phyloP scores from a whole-genome alignment of 2,329 filamentous ascomycete species.

The Leptographium wingfieldii region DNA sequence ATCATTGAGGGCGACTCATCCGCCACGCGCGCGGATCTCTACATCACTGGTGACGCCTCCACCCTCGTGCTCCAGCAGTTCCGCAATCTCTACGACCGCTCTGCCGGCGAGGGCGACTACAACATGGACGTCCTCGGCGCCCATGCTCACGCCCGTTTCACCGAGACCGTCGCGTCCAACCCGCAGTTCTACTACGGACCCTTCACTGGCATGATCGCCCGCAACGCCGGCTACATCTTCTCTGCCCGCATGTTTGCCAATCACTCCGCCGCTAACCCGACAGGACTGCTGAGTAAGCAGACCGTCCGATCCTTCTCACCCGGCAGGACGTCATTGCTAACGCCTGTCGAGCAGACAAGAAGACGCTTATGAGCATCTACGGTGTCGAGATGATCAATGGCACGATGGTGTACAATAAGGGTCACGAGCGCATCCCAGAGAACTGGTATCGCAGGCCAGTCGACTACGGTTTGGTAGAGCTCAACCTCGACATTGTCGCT shows the following conservation, averaged over 20 bases:
- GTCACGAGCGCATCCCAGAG: background rate
- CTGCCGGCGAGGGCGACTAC: slow-evolving; percentile 15
- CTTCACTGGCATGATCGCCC: slow-evolving; percentile 33
- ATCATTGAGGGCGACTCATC: slow-evolving; percentile 42
- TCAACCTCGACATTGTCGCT: background rate
- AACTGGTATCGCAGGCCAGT: background rate
- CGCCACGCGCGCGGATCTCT: slow-evolving; percentile 38
- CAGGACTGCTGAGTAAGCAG: background rate
- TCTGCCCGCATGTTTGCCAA: slow-evolving; percentile 29
- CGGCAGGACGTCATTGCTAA: no score
- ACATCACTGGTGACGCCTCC: slow-evolving; percentile 34
- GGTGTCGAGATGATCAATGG: background rate
- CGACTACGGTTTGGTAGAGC: background rate
- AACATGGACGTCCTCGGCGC: slow-evolving; percentile 29
- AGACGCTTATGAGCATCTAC: background rate
- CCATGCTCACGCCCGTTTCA: slow-evolving; percentile 30
- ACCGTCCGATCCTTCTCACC: no score
- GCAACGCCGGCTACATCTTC: slow-evolving; percentile 36
- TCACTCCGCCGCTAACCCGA: slow-evolving; percentile 22
- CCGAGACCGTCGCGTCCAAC: slow-evolving; percentile 35
- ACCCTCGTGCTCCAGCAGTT: slow-evolving; percentile 40
- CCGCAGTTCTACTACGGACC: slow-evolving; percentile 27
- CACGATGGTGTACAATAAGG: background rate
- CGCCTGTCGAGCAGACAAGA: background rate
- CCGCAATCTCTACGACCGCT: slow-evolving; percentile 30